Evolutionary conservation across 306 rosid species (phyloP), one percentile per base, ranked within the genome.

Genomic region (Casuarina glauca): DNA sequence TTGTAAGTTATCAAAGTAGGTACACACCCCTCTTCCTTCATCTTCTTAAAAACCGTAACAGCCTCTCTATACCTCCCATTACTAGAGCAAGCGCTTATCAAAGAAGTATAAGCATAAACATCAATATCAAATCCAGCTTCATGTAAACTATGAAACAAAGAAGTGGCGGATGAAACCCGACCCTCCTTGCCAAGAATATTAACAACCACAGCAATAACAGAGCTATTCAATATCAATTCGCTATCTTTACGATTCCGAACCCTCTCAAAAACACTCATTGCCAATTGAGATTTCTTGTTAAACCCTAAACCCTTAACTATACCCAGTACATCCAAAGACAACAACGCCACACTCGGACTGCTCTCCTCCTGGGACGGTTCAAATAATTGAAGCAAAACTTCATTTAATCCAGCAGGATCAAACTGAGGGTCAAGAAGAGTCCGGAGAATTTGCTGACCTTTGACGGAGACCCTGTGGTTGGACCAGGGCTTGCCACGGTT

Each of bases 401-500:
- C 45, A n/a, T 84, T 79, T 6, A 89, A 58, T 0, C 62, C 62
- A 53, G 77, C 36, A 39, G 87, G 81, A 77, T 82, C 79, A 50
- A 89, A 88, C 6, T 77, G 63, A 0, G 95, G 83, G 83, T 82
- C 60, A 20, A 68, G 78, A 44, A 95, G 76, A 79, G 87, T 80
- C 16, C 80, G 26, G 43, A 92, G 89, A 81, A 86, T 51, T 44
- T 39, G 79, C 82, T 79, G 88, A 88, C 93, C 97, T 85, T 72
- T 81, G 46, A 83, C 53, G 16, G 97, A 89, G 52, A 95, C 86
- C 8, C 80, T 80, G 44, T 78, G 90, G 61, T 79, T 78, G 19
- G 82, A 87, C 98, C 98, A 95, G 12, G 93, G 92, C 82, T 85
- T 92, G 51, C 97, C 98, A 15, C 88, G 83, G 82, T 94, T 92